Evolutionary conservation across 192 early-diverging fungal genomes (phyloP), one percentile per base, ranked within the genome.

Genomic region (Spinellus fusiger): DNA sequence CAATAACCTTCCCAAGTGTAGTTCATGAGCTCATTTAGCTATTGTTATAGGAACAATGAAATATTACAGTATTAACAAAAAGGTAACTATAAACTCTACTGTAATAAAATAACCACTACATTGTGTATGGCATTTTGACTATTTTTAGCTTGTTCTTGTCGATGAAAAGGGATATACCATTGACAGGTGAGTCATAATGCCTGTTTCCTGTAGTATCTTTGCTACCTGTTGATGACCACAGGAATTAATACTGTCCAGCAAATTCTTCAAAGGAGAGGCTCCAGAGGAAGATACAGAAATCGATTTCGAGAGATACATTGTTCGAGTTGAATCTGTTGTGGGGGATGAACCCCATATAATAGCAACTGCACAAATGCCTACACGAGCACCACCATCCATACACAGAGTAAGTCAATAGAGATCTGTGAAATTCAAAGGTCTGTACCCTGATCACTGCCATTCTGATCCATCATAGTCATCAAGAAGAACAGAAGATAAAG

Each of bases 231-330:
- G n/a, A n/a, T 18, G 25, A 6, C 23, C 9, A 50, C 1, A 23
- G 5, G 12, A 26, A 2, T 3, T 50, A 50, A 12, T 23, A 23
- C 27, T 23, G 20, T 12, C n/a, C 22, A 69, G 67, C 35, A 47
- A 47, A 27, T 59, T 70, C 56, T 33, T 48, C 12, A 62, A 56
- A 59, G 59, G 46, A 15, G 27, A 20, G 1, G 15, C 33, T 29
- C 52, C 54, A 8, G 33, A 29, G 12, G 61, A 62, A 1, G 79
- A 73, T 7, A 76, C 77, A 55, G 79, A 80, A 57, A 48, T 80
- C 40, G 79, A 80, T 18, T 77, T 80, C 67, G 79, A 80, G 33
- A 59, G 59, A 33, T 73, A 77, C 26, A 20, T 80, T 50, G 63
- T 80, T 3, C 75, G 73, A 27, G 54, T 80, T 10, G 79, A 80